Conservation (phyloP, 2,329 filamentous ascomycete species). For the Diaporthe vexans region DNA sequence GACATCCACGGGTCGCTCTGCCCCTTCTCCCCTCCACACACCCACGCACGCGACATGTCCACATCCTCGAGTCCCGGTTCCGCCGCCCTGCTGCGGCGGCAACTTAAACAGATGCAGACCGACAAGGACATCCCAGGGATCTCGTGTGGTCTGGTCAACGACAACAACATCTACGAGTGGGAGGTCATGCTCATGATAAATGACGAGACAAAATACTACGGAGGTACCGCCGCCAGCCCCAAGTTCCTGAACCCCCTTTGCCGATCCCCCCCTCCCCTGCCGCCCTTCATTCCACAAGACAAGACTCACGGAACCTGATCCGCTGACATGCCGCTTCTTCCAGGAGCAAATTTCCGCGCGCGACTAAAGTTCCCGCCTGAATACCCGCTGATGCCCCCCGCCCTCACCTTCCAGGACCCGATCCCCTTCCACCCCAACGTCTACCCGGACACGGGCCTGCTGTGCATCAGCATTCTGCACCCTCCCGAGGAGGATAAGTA, state of each 20-base stretch:
- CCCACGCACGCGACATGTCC: slow-evolving; percentile 45
- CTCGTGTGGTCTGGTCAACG: slow-evolving; percentile 88
- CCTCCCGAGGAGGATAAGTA: slow-evolving; percentile 94
- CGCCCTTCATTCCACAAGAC: slow-evolving; percentile 5
- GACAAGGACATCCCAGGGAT: slow-evolving; percentile 94
- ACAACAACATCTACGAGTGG: slow-evolving; percentile 95
- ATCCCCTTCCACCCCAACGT: slow-evolving; percentile 96
- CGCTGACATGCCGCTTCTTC: background rate
- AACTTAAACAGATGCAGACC: slow-evolving; percentile 94
- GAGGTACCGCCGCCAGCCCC: slow-evolving; percentile 70
- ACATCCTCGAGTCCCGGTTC: slow-evolving; percentile 46
- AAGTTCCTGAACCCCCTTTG: background rate
- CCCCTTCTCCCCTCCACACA: too few species aligned
- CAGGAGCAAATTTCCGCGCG: slow-evolving; percentile 94
- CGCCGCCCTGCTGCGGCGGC: slow-evolving; percentile 79
- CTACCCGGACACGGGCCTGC: slow-evolving; percentile 81
- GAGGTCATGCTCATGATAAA: slow-evolving; percentile 99
- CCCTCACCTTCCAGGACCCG: slow-evolving; percentile 86
- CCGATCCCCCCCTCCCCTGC: background rate
- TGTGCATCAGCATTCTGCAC: slow-evolving; percentile 98
- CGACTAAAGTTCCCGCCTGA: slow-evolving; percentile 84
- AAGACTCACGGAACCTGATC: slow-evolving; percentile 13
- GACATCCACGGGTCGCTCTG: too few species aligned
- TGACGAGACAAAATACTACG: slow-evolving; percentile 93
- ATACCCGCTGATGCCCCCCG: slow-evolving; percentile 90